Percentiles rank a stretch among this genome's conserved stretches.
These are phyloP conservation scores for Platismatia glauca DNA, from an alignment of 495 filamentous ascomycete genomes.

Conservation along the genomic window DNA sequence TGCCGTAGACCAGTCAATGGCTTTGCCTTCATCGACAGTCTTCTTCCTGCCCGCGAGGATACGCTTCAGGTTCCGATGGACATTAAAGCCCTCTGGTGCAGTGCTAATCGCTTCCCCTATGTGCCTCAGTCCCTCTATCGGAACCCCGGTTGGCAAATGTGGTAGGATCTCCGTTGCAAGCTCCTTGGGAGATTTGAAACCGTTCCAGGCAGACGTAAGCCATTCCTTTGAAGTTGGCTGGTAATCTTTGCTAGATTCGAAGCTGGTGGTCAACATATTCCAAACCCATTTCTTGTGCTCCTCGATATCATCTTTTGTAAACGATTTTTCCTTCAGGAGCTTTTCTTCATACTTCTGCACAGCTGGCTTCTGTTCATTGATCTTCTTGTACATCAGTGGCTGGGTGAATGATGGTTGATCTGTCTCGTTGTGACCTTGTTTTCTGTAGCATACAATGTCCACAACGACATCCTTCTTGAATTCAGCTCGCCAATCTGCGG, in stretches of 20 bases:
- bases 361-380: slow-evolving; percentile 66
- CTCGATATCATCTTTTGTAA: slow-evolving; percentile 95
- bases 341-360: slow-evolving; percentile 82
- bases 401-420: slow-evolving; percentile 99
- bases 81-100: slow-evolving; percentile 72
- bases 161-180: slow-evolving; percentile 89
- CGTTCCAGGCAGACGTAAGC: slow-evolving; percentile 97
- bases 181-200: slow-evolving; percentile 98
- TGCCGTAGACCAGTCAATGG: slow-evolving; percentile 95
- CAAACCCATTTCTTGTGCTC: slow-evolving; percentile 99
- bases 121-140: slow-evolving; percentile 57
- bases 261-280: slow-evolving; percentile 97
- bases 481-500: slow-evolving; percentile 93
- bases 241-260: slow-evolving; percentile 93
- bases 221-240: slow-evolving; percentile 94
- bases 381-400: slow-evolving; percentile 97
- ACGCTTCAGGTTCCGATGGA: slow-evolving; percentile 94
- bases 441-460: slow-evolving; percentile 97
- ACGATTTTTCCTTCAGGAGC: slow-evolving; percentile 81
- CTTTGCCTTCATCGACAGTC: slow-evolving; percentile 83
- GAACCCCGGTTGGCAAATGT: slow-evolving; percentile 79
- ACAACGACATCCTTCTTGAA: slow-evolving; percentile 97
- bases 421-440: slow-evolving; percentile 98
- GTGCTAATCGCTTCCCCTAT: slow-evolving; percentile 69
- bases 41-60: slow-evolving; percentile 86